Base-by-base conservation (phyloP, 208 protist genomes). In the Crithidia thermophila region DNA sequence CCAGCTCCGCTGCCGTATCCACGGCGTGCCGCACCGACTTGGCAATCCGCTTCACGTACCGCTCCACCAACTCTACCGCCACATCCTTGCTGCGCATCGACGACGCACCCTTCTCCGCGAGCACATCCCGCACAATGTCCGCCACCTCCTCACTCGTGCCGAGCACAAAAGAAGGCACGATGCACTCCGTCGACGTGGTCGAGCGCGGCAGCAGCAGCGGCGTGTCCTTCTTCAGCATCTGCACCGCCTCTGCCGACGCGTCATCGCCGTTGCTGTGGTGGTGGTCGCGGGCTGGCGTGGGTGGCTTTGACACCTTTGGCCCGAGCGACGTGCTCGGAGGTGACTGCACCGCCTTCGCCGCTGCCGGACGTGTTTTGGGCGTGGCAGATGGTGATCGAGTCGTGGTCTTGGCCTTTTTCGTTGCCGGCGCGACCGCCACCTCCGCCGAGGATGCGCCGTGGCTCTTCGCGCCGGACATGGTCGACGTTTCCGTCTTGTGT, bases 31-130 rank as follows among this genome's bases (percentile, higher is more conserved):
- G 75, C 50, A 91, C 52, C 30, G 71, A 59, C 64, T 90, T 91
- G 23, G 85, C 83, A 57, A 94, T 87, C 10, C 85, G 81, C 31
- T 75, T 73, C 13, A 75, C 49, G 53, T 91, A 94, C 18, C 84
- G 67, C 36, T 72, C 66, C 30, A 89, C 88, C 18, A 94, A 61
- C 25, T 73, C 64, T 61, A 77, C 76, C 30, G 85, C 40, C 1
- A 94, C 50, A 30, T 71, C 75, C 73, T 81, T 84, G 33, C 76
- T 43, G 30, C 55, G 58, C 63, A 94, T 74, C 7, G 55, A 52
- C 36, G 42, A 20, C 18, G 46, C 68, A 3, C 59, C 70, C 4
- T 71, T 69, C 23, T 87, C 53, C 1, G 39, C 60, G 16, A 92
- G 61, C 3, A 92, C 47, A 47, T 87, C 79, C 10, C 30, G 36